A percentile compares a stretch with the other conserved stretches of the same genome.
These are phyloP conservation scores for Cladosporium sphaerospermum DNA, from an alignment of 2,329 filamentous ascomycete species.

Conservation along the genomic window DNA sequence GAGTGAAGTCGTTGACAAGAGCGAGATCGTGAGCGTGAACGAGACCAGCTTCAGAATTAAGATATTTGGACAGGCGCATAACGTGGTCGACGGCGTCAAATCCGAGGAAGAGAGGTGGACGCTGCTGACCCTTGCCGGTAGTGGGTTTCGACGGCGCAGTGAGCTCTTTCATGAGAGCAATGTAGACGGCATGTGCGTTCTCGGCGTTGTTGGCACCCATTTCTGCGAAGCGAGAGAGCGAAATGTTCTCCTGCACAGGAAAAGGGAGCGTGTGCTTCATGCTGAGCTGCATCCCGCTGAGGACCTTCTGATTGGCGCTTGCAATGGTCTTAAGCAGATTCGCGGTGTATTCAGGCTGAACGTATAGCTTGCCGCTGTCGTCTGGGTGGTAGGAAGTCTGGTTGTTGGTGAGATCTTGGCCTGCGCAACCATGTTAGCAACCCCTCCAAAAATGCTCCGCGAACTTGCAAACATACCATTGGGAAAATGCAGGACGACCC, in stretches of 20 bases:
- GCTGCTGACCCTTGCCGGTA: constrained; percentile 37
- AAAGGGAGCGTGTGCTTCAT: constrained; percentile 54
- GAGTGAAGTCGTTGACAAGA: constrained; percentile 67
- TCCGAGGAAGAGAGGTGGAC: constrained; percentile 64
- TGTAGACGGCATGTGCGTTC: constrained; percentile 72
- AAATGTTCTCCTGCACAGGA: constrained; percentile 51
- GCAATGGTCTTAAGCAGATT: constrained; percentile 66
- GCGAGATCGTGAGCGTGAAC: constrained; percentile 84
- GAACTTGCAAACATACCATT: constrained; percentile 57
- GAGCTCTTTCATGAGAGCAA: constrained; percentile 76
- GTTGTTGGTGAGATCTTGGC: constrained; percentile 72
- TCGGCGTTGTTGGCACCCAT: constrained; percentile 68
- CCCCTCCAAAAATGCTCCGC: background rate
- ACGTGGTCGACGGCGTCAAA: constrained; percentile 76
- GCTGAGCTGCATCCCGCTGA: constrained; percentile 49
- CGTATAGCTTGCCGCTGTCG: constrained; percentile 52
- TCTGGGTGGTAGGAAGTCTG: constrained; percentile 72
- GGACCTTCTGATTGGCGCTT: constrained; percentile 63
- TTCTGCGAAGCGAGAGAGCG: constrained; percentile 62
- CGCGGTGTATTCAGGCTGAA: constrained; percentile 72
- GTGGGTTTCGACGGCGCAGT: constrained; percentile 38
- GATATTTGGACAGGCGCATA: constrained; percentile 74
- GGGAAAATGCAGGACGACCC: constrained; percentile 83
- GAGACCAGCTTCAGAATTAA: constrained; percentile 59
- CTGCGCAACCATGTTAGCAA: constrained; percentile 38